These are phyloP conservation scores for Drosera capensis DNA, from an alignment of 148 eudicot species.

Conservation along the genomic window DNA sequence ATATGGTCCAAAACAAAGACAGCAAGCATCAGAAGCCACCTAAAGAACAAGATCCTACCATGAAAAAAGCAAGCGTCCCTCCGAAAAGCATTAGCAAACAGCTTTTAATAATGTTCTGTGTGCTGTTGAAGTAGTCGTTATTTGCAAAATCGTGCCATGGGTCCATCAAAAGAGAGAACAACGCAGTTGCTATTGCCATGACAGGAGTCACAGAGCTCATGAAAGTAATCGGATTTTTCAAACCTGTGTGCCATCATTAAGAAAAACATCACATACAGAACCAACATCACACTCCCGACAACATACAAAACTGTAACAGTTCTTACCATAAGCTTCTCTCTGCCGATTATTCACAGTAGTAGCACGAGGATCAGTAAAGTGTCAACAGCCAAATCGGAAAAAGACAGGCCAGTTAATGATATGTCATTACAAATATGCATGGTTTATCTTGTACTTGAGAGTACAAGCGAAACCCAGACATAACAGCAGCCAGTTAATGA, in stretches of 20 bases:
- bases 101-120: slow-evolving; percentile 55
- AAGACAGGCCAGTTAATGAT: too few relatives aligned
- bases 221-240: slow-evolving; percentile 81
- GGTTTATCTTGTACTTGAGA: neutral
- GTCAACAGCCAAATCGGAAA: slow-evolving; percentile 2
- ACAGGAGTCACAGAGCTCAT: slow-evolving; percentile 96
- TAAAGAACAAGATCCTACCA: slow-evolving; percentile 27
- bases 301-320: slow-evolving; percentile 1
- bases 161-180: slow-evolving; percentile 64
- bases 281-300: neutral
- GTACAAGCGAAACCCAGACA: too few relatives aligned
- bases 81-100: slow-evolving; percentile 93
- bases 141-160: slow-evolving; percentile 74
- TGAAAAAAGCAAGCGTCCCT: slow-evolving; percentile 86
- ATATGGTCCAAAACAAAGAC: slow-evolving; percentile 1
- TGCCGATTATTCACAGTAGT: slow-evolving; percentile 22
- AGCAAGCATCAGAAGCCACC: neutral
- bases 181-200: slow-evolving; percentile 71
- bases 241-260: slow-evolving; percentile 28
- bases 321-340: slow-evolving; percentile 91
- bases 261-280: neutral
- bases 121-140: slow-evolving; percentile 60
- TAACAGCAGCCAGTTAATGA: too few relatives aligned
- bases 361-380: slow-evolving; percentile 6
- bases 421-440: slow-evolving; percentile 4